A percentile compares a stretch with the other conserved stretches of the same genome.
Conservation (phyloP, 306 rosid genomes). For the Prunus kanzakura region DNA sequence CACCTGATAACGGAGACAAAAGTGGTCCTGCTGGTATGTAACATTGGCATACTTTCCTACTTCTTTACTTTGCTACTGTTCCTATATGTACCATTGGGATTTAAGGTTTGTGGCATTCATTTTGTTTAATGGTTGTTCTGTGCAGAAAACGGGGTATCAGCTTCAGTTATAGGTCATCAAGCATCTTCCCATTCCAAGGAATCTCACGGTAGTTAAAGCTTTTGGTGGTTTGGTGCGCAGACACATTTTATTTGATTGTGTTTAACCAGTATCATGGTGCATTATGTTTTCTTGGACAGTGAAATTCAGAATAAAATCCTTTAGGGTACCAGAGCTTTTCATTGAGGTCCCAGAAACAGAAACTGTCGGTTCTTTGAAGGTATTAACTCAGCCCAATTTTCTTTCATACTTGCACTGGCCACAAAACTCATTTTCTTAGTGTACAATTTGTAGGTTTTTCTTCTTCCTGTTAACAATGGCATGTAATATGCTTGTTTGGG, state of each 20-base stretch:
- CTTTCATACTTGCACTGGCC: slow-evolving; percentile 3
- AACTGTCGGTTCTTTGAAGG: slow-evolving; percentile 85
- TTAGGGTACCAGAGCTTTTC: slow-evolving; percentile 81
- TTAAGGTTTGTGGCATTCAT: slow-evolving; percentile 6
- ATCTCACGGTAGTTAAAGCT: slow-evolving; percentile 59
- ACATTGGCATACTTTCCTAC: slow-evolving; percentile 28
- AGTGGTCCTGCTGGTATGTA: slow-evolving; percentile 38
- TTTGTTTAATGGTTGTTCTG: slow-evolving; percentile 13
- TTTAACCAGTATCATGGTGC: slow-evolving; percentile 23
- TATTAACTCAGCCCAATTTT: slow-evolving; percentile 21
- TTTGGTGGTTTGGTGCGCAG: slow-evolving; percentile 5
- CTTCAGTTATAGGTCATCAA: slow-evolving; percentile 37
- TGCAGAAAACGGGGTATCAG: slow-evolving; percentile 39
- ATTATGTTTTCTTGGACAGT: slow-evolving; percentile 50
- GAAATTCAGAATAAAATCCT: slow-evolving; percentile 80
- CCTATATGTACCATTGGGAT: neutral
- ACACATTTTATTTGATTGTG: slow-evolving; percentile 18
- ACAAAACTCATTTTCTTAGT: neutral
- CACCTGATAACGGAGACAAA: slow-evolving; percentile 46
- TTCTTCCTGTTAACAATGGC: neutral
- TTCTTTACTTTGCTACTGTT: slow-evolving; percentile 4
- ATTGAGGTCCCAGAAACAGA: slow-evolving; percentile 82
- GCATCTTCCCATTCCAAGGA: slow-evolving; percentile 48
- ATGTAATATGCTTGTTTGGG: slow-evolving; percentile 6
- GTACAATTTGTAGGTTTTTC: neutral